Conservation (phyloP, 176 grass and related monocot species). For the barley (Hordeum vulgare) region DNA sequence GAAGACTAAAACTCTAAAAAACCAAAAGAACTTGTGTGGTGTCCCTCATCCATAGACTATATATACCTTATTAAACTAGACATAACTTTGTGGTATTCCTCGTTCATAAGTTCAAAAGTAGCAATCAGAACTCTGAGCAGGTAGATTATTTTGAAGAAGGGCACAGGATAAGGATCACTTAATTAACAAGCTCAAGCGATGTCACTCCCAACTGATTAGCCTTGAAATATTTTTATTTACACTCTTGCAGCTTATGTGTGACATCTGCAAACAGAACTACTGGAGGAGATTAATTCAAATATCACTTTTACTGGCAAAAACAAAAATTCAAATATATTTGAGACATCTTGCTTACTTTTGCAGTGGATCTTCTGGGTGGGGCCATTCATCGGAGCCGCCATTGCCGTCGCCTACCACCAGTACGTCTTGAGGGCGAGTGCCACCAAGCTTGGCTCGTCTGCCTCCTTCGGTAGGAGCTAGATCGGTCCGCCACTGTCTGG, state of each 20-base stretch:
- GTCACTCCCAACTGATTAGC: constrained; percentile 11
- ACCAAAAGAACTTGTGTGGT: not conserved
- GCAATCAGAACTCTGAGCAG: not conserved
- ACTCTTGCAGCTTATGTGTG: not conserved
- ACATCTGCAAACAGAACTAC: not conserved
- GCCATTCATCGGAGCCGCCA: constrained; percentile 57
- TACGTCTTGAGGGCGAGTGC: constrained; percentile 60
- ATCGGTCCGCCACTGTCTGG: not conserved
- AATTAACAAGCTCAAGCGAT: not conserved
- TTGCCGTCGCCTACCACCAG: constrained; percentile 70
- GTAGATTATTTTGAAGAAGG: not conserved
- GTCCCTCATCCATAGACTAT: not conserved
- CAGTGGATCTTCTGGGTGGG: constrained; percentile 98
- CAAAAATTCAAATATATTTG: not conserved
- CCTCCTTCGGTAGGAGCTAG: constrained; percentile 44
- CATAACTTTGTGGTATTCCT: not conserved
- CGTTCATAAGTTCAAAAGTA: not conserved
- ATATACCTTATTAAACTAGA: not conserved
- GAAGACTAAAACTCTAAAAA: not conserved
- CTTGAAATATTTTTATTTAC: not conserved
- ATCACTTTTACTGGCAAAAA: not conserved
- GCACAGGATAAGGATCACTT: constrained; percentile 27
- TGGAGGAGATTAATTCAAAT: not conserved
- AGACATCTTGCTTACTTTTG: not conserved
- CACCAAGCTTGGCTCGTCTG: constrained; percentile 45